Evolutionary conservation across 2,329 filamentous ascomycete species (phyloP).

Genomic region (Thermochaetoides dissita): DNA sequence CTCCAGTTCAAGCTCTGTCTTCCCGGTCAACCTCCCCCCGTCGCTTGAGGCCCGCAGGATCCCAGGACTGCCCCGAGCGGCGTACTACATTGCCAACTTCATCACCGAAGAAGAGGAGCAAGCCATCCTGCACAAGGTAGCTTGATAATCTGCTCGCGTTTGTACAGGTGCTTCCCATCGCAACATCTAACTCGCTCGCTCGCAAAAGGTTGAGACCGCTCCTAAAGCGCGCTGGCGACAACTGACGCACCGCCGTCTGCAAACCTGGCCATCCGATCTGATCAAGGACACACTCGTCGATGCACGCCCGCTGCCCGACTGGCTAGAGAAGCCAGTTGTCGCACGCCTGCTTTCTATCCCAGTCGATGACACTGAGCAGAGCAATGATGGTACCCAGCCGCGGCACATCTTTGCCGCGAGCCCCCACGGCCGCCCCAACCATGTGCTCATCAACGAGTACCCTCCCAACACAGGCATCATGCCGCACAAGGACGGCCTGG

Average conservation of each 20-base stretch:
- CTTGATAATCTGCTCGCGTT: constrained; percentile 18
- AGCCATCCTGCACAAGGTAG: constrained; percentile 55
- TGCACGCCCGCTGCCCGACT: constrained; percentile 52
- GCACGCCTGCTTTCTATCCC: constrained; percentile 42
- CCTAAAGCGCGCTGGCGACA: constrained; percentile 73
- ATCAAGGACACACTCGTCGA: constrained; percentile 65
- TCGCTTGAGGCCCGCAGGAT: constrained; percentile 41
- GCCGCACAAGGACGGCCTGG: constrained; percentile 84
- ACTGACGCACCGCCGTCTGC: constrained; percentile 75
- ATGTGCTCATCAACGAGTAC: constrained; percentile 91
- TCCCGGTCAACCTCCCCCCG: constrained; percentile 24
- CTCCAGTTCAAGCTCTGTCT: not conserved
- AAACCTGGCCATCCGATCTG: constrained; percentile 78
- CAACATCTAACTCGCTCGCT: constrained; percentile 24
- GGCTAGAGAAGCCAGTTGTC: constrained; percentile 59
- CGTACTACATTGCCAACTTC: constrained; percentile 81
- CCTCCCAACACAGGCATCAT: constrained; percentile 82
- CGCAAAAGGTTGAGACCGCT: constrained; percentile 40
- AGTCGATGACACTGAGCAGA: constrained; percentile 17
- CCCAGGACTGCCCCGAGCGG: constrained; percentile 41
- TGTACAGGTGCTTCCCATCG: constrained; percentile 24
- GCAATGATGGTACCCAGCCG: not conserved
- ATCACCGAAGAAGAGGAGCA: constrained; percentile 63
- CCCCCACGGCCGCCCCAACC: constrained; percentile 67
- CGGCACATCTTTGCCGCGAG: constrained; percentile 43